phyloP scores from a whole-genome alignment of 139 green algal genomes.

The Trebouxia sp. region DNA sequence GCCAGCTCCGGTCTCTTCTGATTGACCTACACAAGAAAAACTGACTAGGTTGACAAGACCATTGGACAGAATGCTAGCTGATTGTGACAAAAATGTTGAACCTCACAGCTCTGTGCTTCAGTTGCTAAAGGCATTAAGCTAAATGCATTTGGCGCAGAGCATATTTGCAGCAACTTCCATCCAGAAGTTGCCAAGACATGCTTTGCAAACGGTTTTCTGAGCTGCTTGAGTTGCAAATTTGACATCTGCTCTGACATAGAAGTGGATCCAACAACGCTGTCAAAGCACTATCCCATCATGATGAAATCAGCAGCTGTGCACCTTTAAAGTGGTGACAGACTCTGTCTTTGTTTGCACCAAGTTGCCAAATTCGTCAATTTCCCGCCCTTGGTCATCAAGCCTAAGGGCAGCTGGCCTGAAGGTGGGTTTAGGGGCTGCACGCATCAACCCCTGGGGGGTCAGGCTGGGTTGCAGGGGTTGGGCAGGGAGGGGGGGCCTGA shows the following conservation, averaged over 20 bases:
- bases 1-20: conserved; percentile 29
- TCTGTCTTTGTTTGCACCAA: background rate
- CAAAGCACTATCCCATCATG: too few species aligned
- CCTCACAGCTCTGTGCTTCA: too few species aligned
- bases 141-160: too few species aligned
- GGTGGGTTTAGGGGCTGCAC: background rate
- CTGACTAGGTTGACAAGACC: background rate
- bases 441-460: conserved; percentile 40
- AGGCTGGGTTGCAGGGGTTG: conserved; percentile 40
- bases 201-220: too few species aligned
- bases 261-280: too few species aligned
- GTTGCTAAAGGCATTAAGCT: too few species aligned
- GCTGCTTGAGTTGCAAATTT: too few species aligned
- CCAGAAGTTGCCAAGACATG: too few species aligned
- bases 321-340: conserved; percentile 25
- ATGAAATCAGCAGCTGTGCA: background rate
- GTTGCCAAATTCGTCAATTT: conserved; percentile 59
- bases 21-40: conserved; percentile 27
- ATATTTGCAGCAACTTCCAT: too few species aligned
- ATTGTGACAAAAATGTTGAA: too few species aligned
- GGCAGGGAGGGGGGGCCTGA: background rate
- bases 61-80: too few species aligned
- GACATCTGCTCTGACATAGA: too few species aligned
- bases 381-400: conserved; percentile 58
- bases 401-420: conserved; percentile 34